phyloP scores from a whole-genome alignment of 129 eudicot genomes.

The Apium graveolens region DNA sequence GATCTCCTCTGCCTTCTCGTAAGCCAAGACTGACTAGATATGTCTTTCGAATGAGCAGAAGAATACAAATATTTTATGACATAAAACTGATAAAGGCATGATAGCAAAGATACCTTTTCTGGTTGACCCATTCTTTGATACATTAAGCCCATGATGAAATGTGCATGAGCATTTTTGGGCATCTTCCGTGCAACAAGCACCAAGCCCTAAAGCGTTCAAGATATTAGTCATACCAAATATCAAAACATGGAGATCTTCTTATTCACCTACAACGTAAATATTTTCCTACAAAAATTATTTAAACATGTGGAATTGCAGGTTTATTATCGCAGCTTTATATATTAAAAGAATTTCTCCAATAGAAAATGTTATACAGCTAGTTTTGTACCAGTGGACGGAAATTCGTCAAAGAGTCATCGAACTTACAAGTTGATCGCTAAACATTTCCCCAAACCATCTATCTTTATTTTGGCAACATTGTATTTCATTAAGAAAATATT shows the following conservation, averaged over 20 bases:
- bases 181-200: slow-evolving; percentile 82
- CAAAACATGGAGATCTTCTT: not conserved
- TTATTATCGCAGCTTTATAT: not conserved
- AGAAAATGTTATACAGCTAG: not conserved
- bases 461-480: not conserved
- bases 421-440: not conserved
- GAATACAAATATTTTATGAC: not conserved
- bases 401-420: not conserved
- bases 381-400: not conserved
- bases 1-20: slow-evolving; percentile 95
- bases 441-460: not conserved
- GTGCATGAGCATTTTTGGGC: slow-evolving; percentile 97
- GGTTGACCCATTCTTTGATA: slow-evolving; percentile 97
- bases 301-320: not conserved
- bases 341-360: not conserved
- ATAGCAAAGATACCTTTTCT: slow-evolving; percentile 53
- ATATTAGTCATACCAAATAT: slow-evolving; percentile 5
- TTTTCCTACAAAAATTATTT: not conserved
- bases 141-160: slow-evolving; percentile 86
- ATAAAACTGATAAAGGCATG: not conserved
- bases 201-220: slow-evolving; percentile 49
- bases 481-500: not conserved
- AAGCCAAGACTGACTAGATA: slow-evolving; percentile 58
- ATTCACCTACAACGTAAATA: not conserved
- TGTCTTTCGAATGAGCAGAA: slow-evolving; percentile 11